Evolutionary conservation across 2,329 filamentous ascomycete genomes (phyloP).

Genomic region (Gaeumannomyces tritici): DNA sequence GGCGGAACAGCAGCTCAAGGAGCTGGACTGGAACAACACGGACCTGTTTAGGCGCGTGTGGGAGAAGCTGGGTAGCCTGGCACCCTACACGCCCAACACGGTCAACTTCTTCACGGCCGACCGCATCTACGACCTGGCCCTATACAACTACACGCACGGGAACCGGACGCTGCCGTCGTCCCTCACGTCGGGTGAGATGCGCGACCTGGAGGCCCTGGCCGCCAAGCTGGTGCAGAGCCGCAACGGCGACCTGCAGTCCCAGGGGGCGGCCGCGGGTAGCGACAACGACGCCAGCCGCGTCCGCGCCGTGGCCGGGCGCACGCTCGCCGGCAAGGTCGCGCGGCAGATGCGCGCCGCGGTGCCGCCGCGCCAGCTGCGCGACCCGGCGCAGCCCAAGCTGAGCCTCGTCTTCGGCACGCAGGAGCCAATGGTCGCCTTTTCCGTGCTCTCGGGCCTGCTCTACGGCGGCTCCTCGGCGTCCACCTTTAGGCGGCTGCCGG

Average conservation of each 20-base stretch:
- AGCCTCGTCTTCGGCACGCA: slow-evolving; percentile 43
- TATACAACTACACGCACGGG: slow-evolving; percentile 44
- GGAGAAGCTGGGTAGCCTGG: not conserved
- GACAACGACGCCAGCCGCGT: slow-evolving; percentile 25
- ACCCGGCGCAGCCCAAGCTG: slow-evolving; percentile 31
- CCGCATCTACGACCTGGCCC: slow-evolving; percentile 43
- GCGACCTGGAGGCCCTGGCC: slow-evolving; percentile 53
- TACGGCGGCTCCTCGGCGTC: slow-evolving; percentile 39
- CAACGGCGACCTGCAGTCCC: slow-evolving; percentile 49
- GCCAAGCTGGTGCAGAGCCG: slow-evolving; percentile 53
- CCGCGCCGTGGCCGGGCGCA: slow-evolving; percentile 42
- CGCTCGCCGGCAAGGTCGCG: slow-evolving; percentile 35
- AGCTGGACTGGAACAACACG: not conserved
- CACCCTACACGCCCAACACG: slow-evolving; percentile 2
- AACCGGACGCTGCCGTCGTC: slow-evolving; percentile 6
- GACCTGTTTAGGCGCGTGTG: not conserved
- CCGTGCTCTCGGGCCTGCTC: slow-evolving; percentile 35
- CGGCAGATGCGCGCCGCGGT: slow-evolving; percentile 23
- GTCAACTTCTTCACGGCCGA: slow-evolving; percentile 40
- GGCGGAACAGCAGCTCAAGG: slow-evolving; percentile 13
- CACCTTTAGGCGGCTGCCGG: slow-evolving; percentile 39
- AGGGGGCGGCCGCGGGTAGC: slow-evolving; percentile 21
- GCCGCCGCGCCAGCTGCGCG: slow-evolving; percentile 23
- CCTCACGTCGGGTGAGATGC: slow-evolving; percentile 28
- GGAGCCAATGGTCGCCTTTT: slow-evolving; percentile 46